Evolutionary conservation across 2,329 filamentous ascomycete species (phyloP).

Genomic region (Rhynchosporium agropyri): DNA sequence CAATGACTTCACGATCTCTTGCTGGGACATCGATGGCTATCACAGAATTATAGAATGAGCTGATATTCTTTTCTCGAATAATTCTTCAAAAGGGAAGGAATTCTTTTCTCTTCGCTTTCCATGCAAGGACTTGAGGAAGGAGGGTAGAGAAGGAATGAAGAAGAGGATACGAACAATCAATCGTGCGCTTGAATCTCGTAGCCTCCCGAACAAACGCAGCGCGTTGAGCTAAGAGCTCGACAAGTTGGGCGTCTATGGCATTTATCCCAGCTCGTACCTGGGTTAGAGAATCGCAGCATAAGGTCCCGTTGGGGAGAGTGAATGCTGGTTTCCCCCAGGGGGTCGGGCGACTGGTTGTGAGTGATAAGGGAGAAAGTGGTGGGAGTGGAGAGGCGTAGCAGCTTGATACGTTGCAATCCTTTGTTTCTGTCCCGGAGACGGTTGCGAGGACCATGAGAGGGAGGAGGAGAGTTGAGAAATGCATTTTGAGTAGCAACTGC

Average conservation of each 20-base stretch:
- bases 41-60: background rate
- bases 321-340: constrained; percentile 26
- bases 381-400: constrained; percentile 25
- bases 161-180: constrained; percentile 11
- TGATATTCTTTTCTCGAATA: background rate
- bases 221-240: constrained; percentile 24
- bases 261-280: constrained; percentile 28
- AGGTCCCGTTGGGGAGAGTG: constrained; percentile 23
- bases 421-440: background rate
- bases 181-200: constrained; percentile 29
- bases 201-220: constrained; percentile 30
- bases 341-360: constrained; percentile 18
- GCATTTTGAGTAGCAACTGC: background rate
- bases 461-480: constrained; percentile 9
- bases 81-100: background rate
- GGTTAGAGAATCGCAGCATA: constrained; percentile 26
- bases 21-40: constrained; percentile 25
- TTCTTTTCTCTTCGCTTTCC: background rate
- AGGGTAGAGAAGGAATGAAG: background rate
- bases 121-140: background rate
- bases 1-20: constrained; percentile 24
- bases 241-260: constrained; percentile 21
- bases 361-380: background rate
- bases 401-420: constrained; percentile 11
- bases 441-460: background rate